Conservation (phyloP, 208 protist genomes). For the Leishmania guyanensis region DNA sequence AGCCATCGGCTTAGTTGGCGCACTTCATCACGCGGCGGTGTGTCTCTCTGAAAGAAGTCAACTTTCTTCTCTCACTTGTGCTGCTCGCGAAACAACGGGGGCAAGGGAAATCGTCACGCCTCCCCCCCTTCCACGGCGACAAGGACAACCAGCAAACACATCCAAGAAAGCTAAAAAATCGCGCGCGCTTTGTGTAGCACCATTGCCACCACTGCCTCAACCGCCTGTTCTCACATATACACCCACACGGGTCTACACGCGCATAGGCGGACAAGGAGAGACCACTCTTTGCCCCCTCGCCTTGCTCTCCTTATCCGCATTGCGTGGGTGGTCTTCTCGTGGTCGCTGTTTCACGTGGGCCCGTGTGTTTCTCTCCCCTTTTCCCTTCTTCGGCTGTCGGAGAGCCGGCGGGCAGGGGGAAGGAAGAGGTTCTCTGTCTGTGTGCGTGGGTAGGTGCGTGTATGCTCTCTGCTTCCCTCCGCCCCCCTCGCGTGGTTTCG, state of each 20-base stretch:
- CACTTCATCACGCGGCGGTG: neutral
- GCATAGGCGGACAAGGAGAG: neutral
- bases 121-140: neutral
- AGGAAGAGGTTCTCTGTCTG: neutral
- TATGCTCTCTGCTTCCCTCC: neutral
- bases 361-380: neutral
- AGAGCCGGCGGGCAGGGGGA: neutral
- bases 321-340: neutral
- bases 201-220: neutral
- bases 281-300: neutral
- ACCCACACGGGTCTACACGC: neutral
- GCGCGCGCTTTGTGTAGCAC: neutral
- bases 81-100: neutral
- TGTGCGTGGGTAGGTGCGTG: neutral
- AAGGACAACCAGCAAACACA: neutral
- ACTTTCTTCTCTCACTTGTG: neutral
- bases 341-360: neutral
- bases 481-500: neutral
- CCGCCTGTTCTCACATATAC: neutral
- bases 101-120: neutral
- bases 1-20: neutral
- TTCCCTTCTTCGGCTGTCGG: neutral
- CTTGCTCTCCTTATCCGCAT: neutral
- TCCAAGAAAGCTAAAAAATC: neutral
- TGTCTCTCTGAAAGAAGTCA: neutral